A percentile compares a stretch with the other conserved stretches of the same genome.
Conservation (phyloP, 2,329 filamentous ascomycete species). For the Ophiostoma ips region DNA sequence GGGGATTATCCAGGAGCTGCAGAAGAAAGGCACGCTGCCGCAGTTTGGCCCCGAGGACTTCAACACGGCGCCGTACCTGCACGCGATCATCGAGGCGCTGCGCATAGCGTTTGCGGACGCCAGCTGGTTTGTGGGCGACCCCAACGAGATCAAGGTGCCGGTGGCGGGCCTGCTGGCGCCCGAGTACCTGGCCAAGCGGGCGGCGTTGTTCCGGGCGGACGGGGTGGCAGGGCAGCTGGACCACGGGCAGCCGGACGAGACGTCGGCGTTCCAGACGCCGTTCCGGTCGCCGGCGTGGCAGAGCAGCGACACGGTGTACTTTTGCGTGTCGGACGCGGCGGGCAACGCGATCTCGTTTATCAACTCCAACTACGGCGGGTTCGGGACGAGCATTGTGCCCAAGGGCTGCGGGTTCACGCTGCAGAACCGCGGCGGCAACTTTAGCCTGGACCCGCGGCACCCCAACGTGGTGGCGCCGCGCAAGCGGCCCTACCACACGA, state of each 20-base stretch:
- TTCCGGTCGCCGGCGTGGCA: slow-evolving; percentile 58
- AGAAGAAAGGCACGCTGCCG: slow-evolving; percentile 60
- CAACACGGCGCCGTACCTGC: slow-evolving; percentile 69
- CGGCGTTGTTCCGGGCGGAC: slow-evolving; percentile 38
- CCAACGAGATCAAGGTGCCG: slow-evolving; percentile 57
- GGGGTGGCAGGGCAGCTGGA: slow-evolving; percentile 25
- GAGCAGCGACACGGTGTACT: slow-evolving; percentile 89
- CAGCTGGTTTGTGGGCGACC: slow-evolving; percentile 81
- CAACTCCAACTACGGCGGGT: slow-evolving; percentile 84
- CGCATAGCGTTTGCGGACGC: slow-evolving; percentile 84
- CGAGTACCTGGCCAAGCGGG: slow-evolving; percentile 61
- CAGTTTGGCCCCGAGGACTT: slow-evolving; percentile 56
- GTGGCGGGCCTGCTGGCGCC: slow-evolving; percentile 53
- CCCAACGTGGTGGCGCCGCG: slow-evolving; percentile 68
- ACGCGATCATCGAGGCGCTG: slow-evolving; percentile 76
- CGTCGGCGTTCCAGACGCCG: slow-evolving; percentile 43
- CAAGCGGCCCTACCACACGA: slow-evolving; percentile 93
- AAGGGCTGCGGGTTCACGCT: slow-evolving; percentile 79
- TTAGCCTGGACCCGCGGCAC: slow-evolving; percentile 55
- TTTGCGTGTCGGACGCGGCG: slow-evolving; percentile 63
- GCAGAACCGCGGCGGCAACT: slow-evolving; percentile 80
- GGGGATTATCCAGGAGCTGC: slow-evolving; percentile 78
- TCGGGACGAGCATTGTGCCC: slow-evolving; percentile 80
- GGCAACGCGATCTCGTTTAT: slow-evolving; percentile 95
- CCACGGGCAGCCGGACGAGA: slow-evolving; percentile 18